These are phyloP conservation scores for Calonectria henricotiae DNA, from an alignment of 2,329 filamentous ascomycete species.

Conservation along the genomic window DNA sequence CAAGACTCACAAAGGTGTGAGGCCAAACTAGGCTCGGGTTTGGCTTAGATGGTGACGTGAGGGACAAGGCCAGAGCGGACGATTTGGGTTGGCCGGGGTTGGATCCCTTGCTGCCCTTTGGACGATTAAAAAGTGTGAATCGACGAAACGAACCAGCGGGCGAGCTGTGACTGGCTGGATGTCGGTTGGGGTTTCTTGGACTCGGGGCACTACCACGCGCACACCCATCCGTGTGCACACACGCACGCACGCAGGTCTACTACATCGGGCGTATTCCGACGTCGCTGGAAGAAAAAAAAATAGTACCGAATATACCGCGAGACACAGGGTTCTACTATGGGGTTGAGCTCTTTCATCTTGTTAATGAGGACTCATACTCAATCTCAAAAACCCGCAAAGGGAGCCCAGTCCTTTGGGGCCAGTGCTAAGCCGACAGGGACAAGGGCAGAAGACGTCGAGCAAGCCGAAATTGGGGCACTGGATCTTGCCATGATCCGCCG, in stretches of 20 bases:
- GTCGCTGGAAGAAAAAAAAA: slow-evolving; percentile 38
- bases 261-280: slow-evolving; percentile 52
- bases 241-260: slow-evolving; percentile 47
- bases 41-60: slow-evolving; percentile 51
- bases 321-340: slow-evolving; percentile 31
- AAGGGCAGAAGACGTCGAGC: slow-evolving; percentile 36
- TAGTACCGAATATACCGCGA: slow-evolving; percentile 40
- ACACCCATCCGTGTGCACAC: slow-evolving; percentile 39
- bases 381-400: slow-evolving; percentile 33
- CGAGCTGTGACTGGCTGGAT: slow-evolving; percentile 47
- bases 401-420: slow-evolving; percentile 28
- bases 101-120: slow-evolving; percentile 48
- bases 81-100: slow-evolving; percentile 40
- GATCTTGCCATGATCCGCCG: slow-evolving; percentile 44
- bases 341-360: slow-evolving; percentile 40
- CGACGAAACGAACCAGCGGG: slow-evolving; percentile 43
- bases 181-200: slow-evolving; percentile 46
- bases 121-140: slow-evolving; percentile 47
- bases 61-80: slow-evolving; percentile 45
- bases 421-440: slow-evolving; percentile 24
- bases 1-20: slow-evolving; percentile 31
- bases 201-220: slow-evolving; percentile 47
- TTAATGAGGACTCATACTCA: slow-evolving; percentile 38
- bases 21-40: slow-evolving; percentile 39
- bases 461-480: slow-evolving; percentile 39